A percentile compares a stretch with the other conserved stretches of the same genome.
Evolutionary conservation across 768 basidiomycete genomes (phyloP).

Genomic region (Agaricus blazei): DNA sequence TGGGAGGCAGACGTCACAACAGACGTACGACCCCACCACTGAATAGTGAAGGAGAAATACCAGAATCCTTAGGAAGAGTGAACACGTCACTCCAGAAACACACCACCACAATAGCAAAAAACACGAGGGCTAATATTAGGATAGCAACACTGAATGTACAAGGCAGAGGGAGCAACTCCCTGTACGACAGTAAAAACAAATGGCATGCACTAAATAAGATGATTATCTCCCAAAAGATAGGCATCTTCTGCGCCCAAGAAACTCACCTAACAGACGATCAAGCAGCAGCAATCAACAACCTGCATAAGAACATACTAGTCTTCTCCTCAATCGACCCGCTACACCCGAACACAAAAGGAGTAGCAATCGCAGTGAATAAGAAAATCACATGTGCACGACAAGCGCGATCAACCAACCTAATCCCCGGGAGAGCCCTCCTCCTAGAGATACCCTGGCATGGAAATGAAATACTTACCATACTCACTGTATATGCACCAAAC

Average conservation of each 20-base stretch:
- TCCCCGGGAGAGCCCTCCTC: conserved; percentile 23
- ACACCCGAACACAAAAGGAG: conserved; percentile 19
- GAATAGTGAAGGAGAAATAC: too few species aligned
- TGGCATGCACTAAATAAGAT: too few species aligned
- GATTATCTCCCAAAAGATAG: neutral
- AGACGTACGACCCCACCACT: too few species aligned
- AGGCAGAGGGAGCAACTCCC: too few species aligned
- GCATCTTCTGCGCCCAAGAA: conserved; percentile 1
- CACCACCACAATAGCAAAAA: too few species aligned
- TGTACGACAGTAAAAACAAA: too few species aligned
- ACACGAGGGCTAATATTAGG: too few species aligned
- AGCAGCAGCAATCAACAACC: neutral
- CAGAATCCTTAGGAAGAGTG: too few species aligned
- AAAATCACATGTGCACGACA: conserved; percentile 15
- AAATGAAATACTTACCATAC: conserved; percentile 15
- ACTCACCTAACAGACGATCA: conserved; percentile 1
- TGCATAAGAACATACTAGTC: neutral
- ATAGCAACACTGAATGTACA: too few species aligned
- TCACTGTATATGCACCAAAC: conserved; percentile 34
- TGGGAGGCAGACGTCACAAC: too few species aligned
- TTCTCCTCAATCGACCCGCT: neutral
- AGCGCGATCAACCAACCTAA: conserved; percentile 7
- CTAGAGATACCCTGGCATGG: conserved; percentile 14
- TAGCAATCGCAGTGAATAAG: conserved; percentile 31
- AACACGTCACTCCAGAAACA: too few species aligned